Conservation (phyloP, 2,329 filamentous ascomycete species). For the Akanthomyces lecanii region DNA sequence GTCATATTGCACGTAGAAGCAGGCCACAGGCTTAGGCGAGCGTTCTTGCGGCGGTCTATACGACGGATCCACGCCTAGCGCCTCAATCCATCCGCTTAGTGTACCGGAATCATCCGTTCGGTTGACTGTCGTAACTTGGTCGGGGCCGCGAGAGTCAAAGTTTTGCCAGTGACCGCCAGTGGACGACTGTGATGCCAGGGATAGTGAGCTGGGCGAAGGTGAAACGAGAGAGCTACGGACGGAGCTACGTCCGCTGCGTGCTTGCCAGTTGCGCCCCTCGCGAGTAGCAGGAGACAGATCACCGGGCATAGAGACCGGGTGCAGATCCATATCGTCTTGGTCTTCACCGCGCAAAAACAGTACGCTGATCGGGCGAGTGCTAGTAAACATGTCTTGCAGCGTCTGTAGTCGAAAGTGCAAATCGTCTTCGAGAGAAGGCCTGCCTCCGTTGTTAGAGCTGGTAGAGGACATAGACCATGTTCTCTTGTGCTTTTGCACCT, state of each 20-base stretch:
- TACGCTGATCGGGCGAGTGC: conserved; percentile 72
- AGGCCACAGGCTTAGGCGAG: conserved; percentile 70
- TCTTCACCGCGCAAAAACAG: conserved; percentile 74
- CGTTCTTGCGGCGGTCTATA: conserved; percentile 78
- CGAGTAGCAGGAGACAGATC: conserved; percentile 59
- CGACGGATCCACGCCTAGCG: conserved; percentile 78
- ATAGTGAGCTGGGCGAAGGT: conserved; percentile 62
- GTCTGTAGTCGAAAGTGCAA: conserved; percentile 73
- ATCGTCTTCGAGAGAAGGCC: conserved; percentile 65
- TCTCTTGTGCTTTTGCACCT: conserved; percentile 83
- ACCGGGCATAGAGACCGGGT: conserved; percentile 69
- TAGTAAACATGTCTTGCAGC: conserved; percentile 84
- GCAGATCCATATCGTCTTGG: conserved; percentile 72
- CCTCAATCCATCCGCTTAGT: conserved; percentile 82
- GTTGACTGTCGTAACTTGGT: conserved; percentile 50
- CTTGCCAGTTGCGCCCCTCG: conserved; percentile 48
- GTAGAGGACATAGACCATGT: conserved; percentile 92
- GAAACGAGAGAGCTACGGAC: conserved; percentile 61
- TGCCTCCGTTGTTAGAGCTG: conserved; percentile 52
- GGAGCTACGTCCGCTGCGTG: conserved; percentile 51
- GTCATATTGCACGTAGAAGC: conserved; percentile 72
- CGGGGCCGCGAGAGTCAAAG: conserved; percentile 49
- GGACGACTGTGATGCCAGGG: conserved; percentile 54
- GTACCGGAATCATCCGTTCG: conserved; percentile 59
- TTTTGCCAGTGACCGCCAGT: conserved; percentile 49